Evolutionary conservation across 805 yeast genomes (phyloP), one percentile per base, ranked within the genome.

Genomic region (Wickerhamomyces xylosicus): DNA sequence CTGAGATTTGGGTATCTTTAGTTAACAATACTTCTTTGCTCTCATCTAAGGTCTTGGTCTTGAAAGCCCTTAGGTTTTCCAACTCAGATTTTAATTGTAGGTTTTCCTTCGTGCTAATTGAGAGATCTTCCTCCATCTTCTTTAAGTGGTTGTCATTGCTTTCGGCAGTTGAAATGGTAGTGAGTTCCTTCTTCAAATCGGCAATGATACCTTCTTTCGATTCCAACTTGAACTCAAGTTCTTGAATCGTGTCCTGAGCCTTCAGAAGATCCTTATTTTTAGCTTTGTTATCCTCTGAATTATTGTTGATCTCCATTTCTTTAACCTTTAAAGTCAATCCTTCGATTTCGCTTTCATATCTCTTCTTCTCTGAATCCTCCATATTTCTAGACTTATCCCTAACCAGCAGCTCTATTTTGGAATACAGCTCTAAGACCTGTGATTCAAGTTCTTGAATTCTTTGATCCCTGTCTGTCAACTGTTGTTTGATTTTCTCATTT

Each of bases 201-300:
- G 37, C 20, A 4, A 51, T 48, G 3, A 47, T 42, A 10, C n/a
- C 36, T 21, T 49, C 53, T 31, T 51, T 49, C 32, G 43, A 44
- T 20, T 45, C 47, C 34, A 51, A 27, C 28, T 38, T 41, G 36
- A 41, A 40, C 31, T 51, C 47, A 14, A 46, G 28, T 33, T 47
- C 54, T 19, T 46, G 44, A 5, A 48, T 11, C 19, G 40, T 45
- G 16, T 49, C 51, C 10, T 44, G 41, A 9, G 46, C 17, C 8
- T 36, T 41, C 4, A 34, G 15, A 10, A 21, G 19, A 9, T 22
- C 38, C 14, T 47, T 21, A 15, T 41, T 41, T 29, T 44, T n/a
- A n/a, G n/a, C n/a, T n/a, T n/a, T n/a, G n/a, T n/a, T n/a, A n/a
- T n/a, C n/a, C 25, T 7, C 25, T 10, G 25, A 21, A 21, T 6